Evolutionary conservation across 2,329 filamentous ascomycete genomes (phyloP).

Genomic region (Colletotrichum truncatum): DNA sequence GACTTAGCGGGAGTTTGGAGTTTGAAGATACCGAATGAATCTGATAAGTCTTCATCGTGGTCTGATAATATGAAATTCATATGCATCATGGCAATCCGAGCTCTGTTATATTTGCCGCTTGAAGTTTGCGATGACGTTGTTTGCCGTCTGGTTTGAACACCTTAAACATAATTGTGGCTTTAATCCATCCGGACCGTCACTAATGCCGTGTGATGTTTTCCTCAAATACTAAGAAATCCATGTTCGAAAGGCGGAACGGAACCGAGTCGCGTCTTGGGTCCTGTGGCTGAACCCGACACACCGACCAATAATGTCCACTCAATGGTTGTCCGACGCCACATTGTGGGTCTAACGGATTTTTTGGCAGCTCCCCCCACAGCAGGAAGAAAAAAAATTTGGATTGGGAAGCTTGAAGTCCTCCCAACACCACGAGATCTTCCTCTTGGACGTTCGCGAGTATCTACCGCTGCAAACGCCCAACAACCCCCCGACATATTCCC

Average conservation of each 20-base stretch:
- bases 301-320: constrained; percentile 2
- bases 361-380: constrained; percentile 32
- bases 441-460: constrained; percentile 26
- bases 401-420: constrained; percentile 34
- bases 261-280: constrained; percentile 22
- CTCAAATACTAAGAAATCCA: background rate
- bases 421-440: constrained; percentile 27
- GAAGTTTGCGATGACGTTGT: too few relatives aligned
- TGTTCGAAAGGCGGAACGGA: constrained; percentile 9
- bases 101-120: too few relatives aligned
- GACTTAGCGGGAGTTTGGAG: constrained; percentile 30
- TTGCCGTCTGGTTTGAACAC: too few relatives aligned
- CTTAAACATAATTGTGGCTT: too few relatives aligned
- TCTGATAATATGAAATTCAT: too few relatives aligned
- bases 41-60: background rate
- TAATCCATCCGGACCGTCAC: background rate
- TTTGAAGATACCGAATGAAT: background rate
- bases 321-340: constrained; percentile 25
- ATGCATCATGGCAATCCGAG: too few relatives aligned
- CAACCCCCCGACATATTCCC: constrained; percentile 1
- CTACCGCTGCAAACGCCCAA: constrained; percentile 24
- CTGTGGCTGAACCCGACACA: constrained; percentile 14
- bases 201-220: background rate
- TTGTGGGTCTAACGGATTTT: constrained; percentile 10
- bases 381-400: constrained; percentile 34